Evolutionary conservation across 441 rosid genomes (phyloP), one percentile per base, ranked within the genome.

Genomic region (California macrophylla): DNA sequence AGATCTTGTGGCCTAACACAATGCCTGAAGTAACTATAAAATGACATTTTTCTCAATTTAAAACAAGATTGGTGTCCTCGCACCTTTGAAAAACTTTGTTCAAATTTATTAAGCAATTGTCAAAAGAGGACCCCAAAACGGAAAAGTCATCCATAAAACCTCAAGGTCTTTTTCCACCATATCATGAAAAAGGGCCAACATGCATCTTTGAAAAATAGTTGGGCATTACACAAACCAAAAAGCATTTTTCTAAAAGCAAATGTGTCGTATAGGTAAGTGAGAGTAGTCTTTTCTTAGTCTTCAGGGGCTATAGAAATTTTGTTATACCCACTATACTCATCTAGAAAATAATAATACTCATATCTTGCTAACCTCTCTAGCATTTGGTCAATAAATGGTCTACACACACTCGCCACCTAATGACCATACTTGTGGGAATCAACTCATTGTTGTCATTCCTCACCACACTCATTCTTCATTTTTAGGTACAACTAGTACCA

Each of bases 1-100:
- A 66, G 5, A 64, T 30, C 10, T 26, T 64, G 32, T 47, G 52
- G 25, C 69, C 30, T 29, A 64, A 45, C 6, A 21, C 47, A 3
- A 42, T 65, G 3, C 63, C 54, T 12, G 20, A 28, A 2, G 32
- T 1, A 2, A 72, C 75, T 52, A 66, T 72, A 5, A 72, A 52
- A n/a, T 72, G 75, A 23, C 29, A 60, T 6, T 60, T 60, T 24
- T 60, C 64, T 2, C 13, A 60, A 6, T 60, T 23, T 7, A 60
- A 1, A 0, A 60, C 24, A 0, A 60, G 1, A 7, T 60, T 60
- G 15, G 6, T 6, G 0, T 60, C 64, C 4, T 20, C 13, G 7
- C 64, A 60, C 0, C 1, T 23, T 60, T 23, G 1, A 2, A 60
- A 21, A 16, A 60, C 64, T 24, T 7, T 6, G 0, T 4, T 20